Evolutionary conservation across 352 stramenopile genomes (phyloP).

Genomic region (Phytophthora citrophthora): DNA sequence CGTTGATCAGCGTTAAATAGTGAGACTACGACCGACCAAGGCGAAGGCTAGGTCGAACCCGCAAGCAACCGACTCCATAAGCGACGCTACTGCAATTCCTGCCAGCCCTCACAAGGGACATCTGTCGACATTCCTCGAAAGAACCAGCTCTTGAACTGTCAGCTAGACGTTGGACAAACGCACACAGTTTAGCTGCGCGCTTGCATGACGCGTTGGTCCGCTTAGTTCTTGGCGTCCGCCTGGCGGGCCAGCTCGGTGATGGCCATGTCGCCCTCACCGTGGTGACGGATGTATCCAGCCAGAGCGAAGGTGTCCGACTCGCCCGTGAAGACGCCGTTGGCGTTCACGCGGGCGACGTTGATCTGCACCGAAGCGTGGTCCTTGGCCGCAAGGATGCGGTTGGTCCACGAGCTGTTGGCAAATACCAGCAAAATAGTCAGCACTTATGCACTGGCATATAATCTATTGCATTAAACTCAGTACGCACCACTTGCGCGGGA

Average conservation of each 20-base stretch:
- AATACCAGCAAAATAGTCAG: conserved; percentile 2
- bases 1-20: conserved; percentile 40
- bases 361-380: conserved; percentile 98
- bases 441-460: background rate
- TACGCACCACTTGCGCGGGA: conserved; percentile 96
- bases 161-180: conserved; percentile 22
- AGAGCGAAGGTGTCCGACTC: conserved; percentile 96
- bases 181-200: conserved; percentile 13
- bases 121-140: background rate
- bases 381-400: conserved; percentile 97
- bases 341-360: conserved; percentile 98
- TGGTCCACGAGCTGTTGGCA: conserved; percentile 95
- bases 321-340: conserved; percentile 96
- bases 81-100: conserved; percentile 14
- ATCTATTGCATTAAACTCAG: background rate
- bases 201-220: conserved; percentile 3
- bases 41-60: conserved; percentile 31
- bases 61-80: conserved; percentile 42
- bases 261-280: conserved; percentile 95
- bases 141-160: conserved; percentile 6
- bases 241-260: conserved; percentile 86
- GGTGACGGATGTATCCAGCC: conserved; percentile 97
- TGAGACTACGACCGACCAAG: conserved; percentile 35
- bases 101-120: conserved; percentile 8
- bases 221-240: conserved; percentile 85